Evolutionary conservation across 176 grass and related monocot species (phyloP).

Genomic region (Puccinellia tenuiflora): DNA sequence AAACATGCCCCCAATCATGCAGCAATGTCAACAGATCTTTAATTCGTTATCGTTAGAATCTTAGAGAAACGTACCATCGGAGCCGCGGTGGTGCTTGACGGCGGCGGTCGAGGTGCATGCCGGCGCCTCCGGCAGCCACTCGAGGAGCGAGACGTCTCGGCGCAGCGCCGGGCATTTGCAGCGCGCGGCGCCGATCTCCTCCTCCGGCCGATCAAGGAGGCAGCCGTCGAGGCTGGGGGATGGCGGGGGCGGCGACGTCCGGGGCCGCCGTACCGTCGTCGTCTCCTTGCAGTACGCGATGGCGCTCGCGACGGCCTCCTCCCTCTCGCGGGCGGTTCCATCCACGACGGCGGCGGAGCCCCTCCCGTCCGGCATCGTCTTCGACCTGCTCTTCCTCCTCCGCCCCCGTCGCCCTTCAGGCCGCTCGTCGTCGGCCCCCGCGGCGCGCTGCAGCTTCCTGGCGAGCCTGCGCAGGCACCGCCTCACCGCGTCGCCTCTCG

Average conservation of each 20-base stretch:
- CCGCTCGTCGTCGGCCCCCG: neutral
- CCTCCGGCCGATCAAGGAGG: neutral
- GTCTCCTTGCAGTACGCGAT: constrained; percentile 28
- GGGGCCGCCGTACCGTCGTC: neutral
- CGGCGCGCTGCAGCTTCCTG: no score
- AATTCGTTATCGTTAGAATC: neutral
- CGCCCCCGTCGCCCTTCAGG: no score
- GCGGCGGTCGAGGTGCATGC: neutral
- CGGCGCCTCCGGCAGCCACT: neutral
- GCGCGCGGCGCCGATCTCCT: neutral
- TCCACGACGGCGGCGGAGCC: neutral
- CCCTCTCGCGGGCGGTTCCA: constrained; percentile 1
- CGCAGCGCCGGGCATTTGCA: neutral
- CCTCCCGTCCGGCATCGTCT: neutral
- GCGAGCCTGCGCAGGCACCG: constrained; percentile 18
- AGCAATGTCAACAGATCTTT: no score
- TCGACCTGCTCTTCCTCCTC: neutral
- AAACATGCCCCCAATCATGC: neutral
- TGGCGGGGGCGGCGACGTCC: neutral
- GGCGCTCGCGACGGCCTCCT: constrained; percentile 14
- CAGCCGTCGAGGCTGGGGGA: neutral
- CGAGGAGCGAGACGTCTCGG: neutral
- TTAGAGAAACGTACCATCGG: neutral
- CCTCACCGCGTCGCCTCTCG: neutral
- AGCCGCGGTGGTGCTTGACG: neutral